Evolutionary conservation across 176 grass and related monocot genomes (phyloP).

Genomic region (Triticum dicoccoides): DNA sequence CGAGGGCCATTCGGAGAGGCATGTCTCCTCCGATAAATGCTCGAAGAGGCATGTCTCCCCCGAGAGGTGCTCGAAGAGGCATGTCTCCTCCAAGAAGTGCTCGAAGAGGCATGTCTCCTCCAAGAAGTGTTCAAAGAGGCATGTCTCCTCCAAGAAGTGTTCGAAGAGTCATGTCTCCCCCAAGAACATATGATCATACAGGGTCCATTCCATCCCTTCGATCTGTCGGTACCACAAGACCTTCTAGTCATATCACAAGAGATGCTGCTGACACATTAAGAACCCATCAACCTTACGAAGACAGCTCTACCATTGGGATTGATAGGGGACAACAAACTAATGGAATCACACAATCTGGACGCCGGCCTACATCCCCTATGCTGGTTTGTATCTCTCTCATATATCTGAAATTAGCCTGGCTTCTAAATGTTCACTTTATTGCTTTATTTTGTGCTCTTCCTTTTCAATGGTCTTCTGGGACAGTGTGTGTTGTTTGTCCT

Average conservation of each 20-base stretch:
- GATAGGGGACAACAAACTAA: slow-evolving; percentile 38
- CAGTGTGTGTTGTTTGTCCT: background rate
- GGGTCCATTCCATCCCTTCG: slow-evolving; percentile 23
- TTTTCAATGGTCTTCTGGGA: background rate
- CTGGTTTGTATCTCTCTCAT: slow-evolving; percentile 44
- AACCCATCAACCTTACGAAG: slow-evolving; percentile 32
- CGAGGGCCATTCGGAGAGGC: slow-evolving; percentile 32
- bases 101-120: slow-evolving; percentile 6
- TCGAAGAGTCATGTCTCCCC: slow-evolving; percentile 41
- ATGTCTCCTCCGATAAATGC: slow-evolving; percentile 39
- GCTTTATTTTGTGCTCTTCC: background rate
- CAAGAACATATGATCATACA: slow-evolving; percentile 47
- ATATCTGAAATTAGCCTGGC: background rate
- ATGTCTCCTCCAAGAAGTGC: slow-evolving; percentile 40
- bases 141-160: slow-evolving; percentile 44
- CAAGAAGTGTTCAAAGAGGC: slow-evolving; percentile 25
- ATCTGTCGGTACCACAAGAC: slow-evolving; percentile 36
- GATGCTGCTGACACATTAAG: slow-evolving; percentile 42
- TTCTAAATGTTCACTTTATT: slow-evolving; percentile 1
- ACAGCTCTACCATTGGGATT: slow-evolving; percentile 34
- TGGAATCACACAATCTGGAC: slow-evolving; percentile 27
- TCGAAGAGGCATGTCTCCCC: slow-evolving; percentile 44
- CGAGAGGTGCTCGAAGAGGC: slow-evolving; percentile 30
- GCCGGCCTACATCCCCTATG: slow-evolving; percentile 5
- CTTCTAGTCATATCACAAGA: slow-evolving; percentile 47